Evolutionary conservation across 441 rosid genomes (phyloP).

Genomic region (Arabidopsis hybrid): DNA sequence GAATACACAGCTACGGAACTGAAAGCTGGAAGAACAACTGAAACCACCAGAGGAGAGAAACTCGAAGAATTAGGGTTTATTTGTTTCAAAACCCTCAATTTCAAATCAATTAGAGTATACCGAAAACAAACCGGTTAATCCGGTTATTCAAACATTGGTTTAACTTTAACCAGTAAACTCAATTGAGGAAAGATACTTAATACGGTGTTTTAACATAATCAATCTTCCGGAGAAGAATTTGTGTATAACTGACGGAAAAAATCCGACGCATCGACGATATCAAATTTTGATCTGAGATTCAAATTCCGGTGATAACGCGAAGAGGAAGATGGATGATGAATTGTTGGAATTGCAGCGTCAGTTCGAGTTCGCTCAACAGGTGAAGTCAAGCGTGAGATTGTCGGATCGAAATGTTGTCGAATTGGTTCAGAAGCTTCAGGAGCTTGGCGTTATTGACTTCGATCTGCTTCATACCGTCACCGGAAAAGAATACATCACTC

Average conservation of each 20-base stretch:
- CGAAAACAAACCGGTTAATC: not conserved
- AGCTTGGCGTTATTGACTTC: slow-evolving; percentile 91
- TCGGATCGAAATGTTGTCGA: slow-evolving; percentile 97
- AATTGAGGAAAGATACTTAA: slow-evolving; percentile 27
- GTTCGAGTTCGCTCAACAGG: slow-evolving; percentile 95
- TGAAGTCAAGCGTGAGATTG: slow-evolving; percentile 85
- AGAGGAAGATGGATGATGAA: slow-evolving; percentile 79
- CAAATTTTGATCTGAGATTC: not conserved
- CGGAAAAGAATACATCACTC: slow-evolving; percentile 95
- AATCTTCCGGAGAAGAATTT: not conserved
- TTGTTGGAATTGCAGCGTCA: slow-evolving; percentile 87
- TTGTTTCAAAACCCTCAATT: not conserved
- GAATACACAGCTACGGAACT: slow-evolving; percentile 11
- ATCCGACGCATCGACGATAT: slow-evolving; percentile 21
- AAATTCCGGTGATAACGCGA: not conserved
- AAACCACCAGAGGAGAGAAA: not conserved
- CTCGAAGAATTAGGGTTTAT: slow-evolving; percentile 28
- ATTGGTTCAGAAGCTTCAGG: slow-evolving; percentile 93
- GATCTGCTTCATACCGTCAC: slow-evolving; percentile 97
- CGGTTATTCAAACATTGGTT: not conserved
- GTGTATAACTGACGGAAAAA: slow-evolving; percentile 31
- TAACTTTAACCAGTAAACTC: slow-evolving; percentile 2
- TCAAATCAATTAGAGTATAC: slow-evolving; percentile 6
- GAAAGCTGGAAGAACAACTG: not conserved
- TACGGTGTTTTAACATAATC: slow-evolving; percentile 27